Evolutionary conservation across 1,284 basidiomycete species (phyloP).

Genomic region (Phenoliferia sp.): DNA sequence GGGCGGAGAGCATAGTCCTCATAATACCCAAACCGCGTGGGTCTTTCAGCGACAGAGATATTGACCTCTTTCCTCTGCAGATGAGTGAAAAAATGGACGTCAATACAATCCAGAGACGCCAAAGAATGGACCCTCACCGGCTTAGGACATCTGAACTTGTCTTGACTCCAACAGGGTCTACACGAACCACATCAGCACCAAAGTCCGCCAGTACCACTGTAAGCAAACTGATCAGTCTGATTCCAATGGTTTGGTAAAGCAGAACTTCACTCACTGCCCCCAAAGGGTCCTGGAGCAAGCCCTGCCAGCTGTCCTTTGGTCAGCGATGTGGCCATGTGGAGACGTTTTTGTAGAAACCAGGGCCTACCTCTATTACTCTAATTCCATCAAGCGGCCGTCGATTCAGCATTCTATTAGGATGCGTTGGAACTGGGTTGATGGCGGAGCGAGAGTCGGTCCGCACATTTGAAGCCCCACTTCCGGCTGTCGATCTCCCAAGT

Average conservation of each 20-base stretch:
- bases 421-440: too few species aligned
- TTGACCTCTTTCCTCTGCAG: constrained; percentile 68
- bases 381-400: constrained; percentile 17
- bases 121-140: too few species aligned
- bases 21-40: constrained; percentile 57
- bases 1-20: constrained; percentile 53
- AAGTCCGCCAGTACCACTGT: constrained; percentile 68
- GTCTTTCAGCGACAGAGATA: constrained; percentile 62
- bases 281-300: constrained; percentile 74
- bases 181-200: constrained; percentile 69
- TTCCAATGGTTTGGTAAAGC: too few species aligned
- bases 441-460: too few species aligned
- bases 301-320: constrained; percentile 62
- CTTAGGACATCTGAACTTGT: constrained; percentile 33
- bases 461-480: too few species aligned
- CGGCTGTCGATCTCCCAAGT: too few species aligned
- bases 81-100: too few species aligned
- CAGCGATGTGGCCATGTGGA: neutral
- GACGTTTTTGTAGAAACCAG: neutral
- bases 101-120: neutral
- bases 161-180: constrained; percentile 54
- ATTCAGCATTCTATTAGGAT: neutral
- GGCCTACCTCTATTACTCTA: constrained; percentile 24
- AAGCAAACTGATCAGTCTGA: neutral
- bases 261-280: constrained; percentile 44